phyloP scores from a whole-genome alignment of 2,329 filamentous ascomycete genomes.

The Pseudogymnoascus sp. region DNA sequence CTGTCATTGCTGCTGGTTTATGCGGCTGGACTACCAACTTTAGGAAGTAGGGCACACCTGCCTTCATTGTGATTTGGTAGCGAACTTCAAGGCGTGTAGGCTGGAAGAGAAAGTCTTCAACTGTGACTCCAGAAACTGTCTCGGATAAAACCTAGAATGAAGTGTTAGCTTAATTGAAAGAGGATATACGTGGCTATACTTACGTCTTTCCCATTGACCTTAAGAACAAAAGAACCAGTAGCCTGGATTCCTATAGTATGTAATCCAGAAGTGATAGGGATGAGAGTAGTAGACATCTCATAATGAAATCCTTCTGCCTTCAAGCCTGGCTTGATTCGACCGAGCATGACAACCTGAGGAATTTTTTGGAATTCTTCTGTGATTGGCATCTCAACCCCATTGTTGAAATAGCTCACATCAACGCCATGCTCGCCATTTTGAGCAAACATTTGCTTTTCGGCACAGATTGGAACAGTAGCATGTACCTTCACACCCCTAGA shows the following conservation, averaged over 20 bases:
- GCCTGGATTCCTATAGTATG: conserved; percentile 10
- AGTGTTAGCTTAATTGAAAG: not conserved
- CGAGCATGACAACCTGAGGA: conserved; percentile 7
- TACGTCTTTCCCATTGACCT: not conserved
- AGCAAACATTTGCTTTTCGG: not conserved
- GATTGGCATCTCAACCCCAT: not conserved
- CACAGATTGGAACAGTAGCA: not conserved
- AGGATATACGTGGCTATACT: not conserved
- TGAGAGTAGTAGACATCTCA: conserved; percentile 8
- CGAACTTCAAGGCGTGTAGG: conserved; percentile 12
- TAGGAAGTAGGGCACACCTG: not conserved
- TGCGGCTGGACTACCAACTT: not conserved
- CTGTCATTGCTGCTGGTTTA: not conserved
- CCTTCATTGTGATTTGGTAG: not conserved
- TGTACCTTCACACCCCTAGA: not conserved
- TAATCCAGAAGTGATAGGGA: not conserved
- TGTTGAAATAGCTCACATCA: conserved; percentile 9
- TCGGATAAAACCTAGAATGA: not conserved
- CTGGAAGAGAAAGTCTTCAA: conserved; percentile 19
- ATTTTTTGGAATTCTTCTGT: conserved; percentile 3
- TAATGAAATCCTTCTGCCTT: conserved; percentile 8
- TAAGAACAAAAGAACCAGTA: not conserved
- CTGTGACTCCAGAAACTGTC: not conserved
- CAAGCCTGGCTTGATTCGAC: conserved; percentile 1
- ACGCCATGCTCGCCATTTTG: conserved; percentile 9